These are phyloP conservation scores for Sporothrix curviconia DNA, from an alignment of 2,329 filamentous ascomycete genomes.

Conservation along the genomic window DNA sequence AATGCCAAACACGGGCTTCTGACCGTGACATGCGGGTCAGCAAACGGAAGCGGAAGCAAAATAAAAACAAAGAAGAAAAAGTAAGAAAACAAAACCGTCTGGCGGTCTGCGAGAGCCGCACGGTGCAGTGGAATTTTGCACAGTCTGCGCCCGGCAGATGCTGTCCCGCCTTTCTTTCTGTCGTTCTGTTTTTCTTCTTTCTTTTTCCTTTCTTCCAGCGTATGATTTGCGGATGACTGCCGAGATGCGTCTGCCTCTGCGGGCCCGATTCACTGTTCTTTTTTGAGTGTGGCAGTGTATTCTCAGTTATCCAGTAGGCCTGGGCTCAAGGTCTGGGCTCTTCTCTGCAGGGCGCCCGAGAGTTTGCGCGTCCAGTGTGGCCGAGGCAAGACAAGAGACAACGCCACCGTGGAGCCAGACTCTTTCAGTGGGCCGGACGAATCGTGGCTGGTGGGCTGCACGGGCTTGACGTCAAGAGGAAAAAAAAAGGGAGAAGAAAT, in stretches of 20 bases:
- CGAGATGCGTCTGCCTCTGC: not conserved
- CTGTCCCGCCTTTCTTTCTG: not conserved
- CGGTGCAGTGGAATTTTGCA: not conserved
- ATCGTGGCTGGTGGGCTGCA: constrained; percentile 3
- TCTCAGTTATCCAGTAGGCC: not conserved
- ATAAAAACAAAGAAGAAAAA: not conserved
- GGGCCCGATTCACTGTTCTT: not conserved
- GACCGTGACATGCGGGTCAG: too few species aligned
- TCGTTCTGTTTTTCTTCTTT: not conserved
- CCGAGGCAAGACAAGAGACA: not conserved
- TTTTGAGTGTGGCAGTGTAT: constrained; percentile 3
- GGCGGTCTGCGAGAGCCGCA: not conserved
- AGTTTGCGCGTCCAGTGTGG: constrained; percentile 7
- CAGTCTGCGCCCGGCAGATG: not conserved
- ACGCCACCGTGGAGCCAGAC: not conserved
- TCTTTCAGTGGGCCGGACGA: not conserved
- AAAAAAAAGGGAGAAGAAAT: too few species aligned
- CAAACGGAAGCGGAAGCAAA: not conserved
- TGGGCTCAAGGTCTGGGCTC: not conserved
- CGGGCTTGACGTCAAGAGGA: not conserved
- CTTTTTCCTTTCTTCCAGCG: not conserved
- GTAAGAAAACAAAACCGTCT: not conserved
- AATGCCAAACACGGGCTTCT: not conserved
- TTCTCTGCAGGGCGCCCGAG: not conserved
- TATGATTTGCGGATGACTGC: too few species aligned